Percentiles rank a stretch among this genome's conserved stretches.
These are phyloP conservation scores for Helianthus annuus DNA, from an alignment of 129 eudicot genomes.

Conservation along the genomic window DNA sequence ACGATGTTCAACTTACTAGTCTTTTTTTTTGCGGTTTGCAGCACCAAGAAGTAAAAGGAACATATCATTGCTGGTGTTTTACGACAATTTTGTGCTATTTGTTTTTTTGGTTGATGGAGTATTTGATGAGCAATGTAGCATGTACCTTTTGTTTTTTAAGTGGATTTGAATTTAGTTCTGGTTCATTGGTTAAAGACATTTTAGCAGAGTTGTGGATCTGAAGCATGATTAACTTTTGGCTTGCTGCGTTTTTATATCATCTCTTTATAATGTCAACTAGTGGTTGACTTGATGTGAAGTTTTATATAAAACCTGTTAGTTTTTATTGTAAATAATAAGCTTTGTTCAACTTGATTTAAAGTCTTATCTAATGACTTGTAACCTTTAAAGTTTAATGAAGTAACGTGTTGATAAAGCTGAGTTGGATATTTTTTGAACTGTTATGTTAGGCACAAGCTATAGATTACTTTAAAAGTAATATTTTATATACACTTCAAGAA, in stretches of 20 bases:
- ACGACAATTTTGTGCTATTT: conserved; percentile 24
- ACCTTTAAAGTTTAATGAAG: too few species aligned
- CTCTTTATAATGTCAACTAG: neutral
- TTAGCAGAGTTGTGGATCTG: conserved; percentile 2
- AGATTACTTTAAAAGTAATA: conserved; percentile 19
- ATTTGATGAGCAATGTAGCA: conserved; percentile 13
- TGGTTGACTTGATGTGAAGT: neutral
- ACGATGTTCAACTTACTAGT: too few species aligned
- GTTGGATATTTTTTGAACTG: neutral
- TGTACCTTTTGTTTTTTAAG: conserved; percentile 10
- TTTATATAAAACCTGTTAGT: too few species aligned
- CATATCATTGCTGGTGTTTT: conserved; percentile 16
- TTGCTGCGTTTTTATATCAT: neutral
- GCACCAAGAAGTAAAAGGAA: conserved; percentile 13
- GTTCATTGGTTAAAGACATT: neutral
- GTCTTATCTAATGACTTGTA: too few species aligned
- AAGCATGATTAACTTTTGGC: neutral
- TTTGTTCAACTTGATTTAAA: too few species aligned
- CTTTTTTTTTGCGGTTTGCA: conserved; percentile 20
- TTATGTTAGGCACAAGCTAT: conserved; percentile 27
- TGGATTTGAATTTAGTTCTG: neutral
- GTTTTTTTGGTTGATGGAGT: conserved; percentile 10
- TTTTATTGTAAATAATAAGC: too few species aligned
- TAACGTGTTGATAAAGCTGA: too few species aligned
- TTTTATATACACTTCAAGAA: neutral